These are phyloP conservation scores for Thalassiosira sp. DNA, from an alignment of 352 stramenopile genomes.

Conservation along the genomic window DNA sequence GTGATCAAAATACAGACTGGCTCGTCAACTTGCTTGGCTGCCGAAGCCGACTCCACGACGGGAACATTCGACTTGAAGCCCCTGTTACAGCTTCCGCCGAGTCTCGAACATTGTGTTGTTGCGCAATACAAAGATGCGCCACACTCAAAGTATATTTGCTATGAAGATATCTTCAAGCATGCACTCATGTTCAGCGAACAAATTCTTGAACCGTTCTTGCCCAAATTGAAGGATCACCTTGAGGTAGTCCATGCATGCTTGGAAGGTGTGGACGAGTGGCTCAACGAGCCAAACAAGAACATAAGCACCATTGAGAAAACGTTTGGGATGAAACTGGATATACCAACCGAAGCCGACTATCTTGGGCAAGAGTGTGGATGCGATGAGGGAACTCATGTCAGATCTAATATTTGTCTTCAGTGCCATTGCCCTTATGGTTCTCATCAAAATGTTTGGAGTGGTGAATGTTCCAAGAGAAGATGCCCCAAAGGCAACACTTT, in stretches of 20 bases:
- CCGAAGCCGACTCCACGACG: not conserved
- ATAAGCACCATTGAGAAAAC: conserved; percentile 30
- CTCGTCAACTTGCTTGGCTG: conserved; percentile 6
- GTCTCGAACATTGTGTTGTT: not conserved
- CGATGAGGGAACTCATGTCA: not conserved
- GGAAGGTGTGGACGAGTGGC: conserved; percentile 40
- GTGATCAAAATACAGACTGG: not conserved
- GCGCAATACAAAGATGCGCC: not conserved
- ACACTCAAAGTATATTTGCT: conserved; percentile 14
- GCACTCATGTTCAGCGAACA: conserved; percentile 27
- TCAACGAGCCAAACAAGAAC: conserved; percentile 25
- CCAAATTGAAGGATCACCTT: conserved; percentile 39
- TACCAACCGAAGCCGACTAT: not conserved
- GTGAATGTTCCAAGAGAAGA: not conserved
- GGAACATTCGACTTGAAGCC: not conserved
- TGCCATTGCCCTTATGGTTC: not conserved
- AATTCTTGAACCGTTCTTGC: conserved; percentile 32
- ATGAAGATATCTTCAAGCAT: conserved; percentile 17
- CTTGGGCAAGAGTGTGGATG: not conserved
- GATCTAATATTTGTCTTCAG: not conserved
- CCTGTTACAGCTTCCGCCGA: not conserved
- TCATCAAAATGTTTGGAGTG: no score
- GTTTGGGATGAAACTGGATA: conserved; percentile 24
- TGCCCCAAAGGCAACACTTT: not conserved
- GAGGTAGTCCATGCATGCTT: conserved; percentile 43